Conservation (phyloP, 1,139 yeast genomes). For the Suhomyces guaymorum region DNA sequence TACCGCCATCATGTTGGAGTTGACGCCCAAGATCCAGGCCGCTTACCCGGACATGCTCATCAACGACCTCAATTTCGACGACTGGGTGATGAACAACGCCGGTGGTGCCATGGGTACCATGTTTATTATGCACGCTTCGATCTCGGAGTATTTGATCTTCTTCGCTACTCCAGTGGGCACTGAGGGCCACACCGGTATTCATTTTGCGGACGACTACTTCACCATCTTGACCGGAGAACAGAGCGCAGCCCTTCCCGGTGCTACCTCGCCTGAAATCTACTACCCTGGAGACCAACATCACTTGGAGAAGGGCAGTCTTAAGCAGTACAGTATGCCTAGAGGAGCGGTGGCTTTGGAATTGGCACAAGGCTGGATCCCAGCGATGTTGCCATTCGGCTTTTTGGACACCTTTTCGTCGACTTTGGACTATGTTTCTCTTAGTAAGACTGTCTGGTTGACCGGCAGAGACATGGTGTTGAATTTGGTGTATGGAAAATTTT, state of each 20-base stretch:
- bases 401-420: slow-evolving; percentile 79
- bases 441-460: slow-evolving; percentile 69
- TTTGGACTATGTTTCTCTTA: slow-evolving; percentile 68
- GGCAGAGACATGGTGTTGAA: slow-evolving; percentile 75
- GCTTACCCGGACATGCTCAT: slow-evolving; percentile 60
- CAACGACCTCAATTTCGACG: slow-evolving; percentile 68
- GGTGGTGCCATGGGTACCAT: slow-evolving; percentile 99
- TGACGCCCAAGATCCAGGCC: slow-evolving; percentile 59
- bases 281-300: slow-evolving; percentile 84
- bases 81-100: slow-evolving; percentile 96
- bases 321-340: slow-evolving; percentile 83
- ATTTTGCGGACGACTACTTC: slow-evolving; percentile 95
- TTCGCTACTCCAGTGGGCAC: slow-evolving; percentile 63
- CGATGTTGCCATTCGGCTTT: slow-evolving; percentile 96
- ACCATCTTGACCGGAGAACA: slow-evolving; percentile 83
- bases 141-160: slow-evolving; percentile 72
- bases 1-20: slow-evolving; percentile 58
- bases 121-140: slow-evolving; percentile 94
- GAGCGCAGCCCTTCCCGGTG: slow-evolving; percentile 65
- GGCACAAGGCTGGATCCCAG: slow-evolving; percentile 99
- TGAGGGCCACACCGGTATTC: slow-evolving; percentile 95
- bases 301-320: slow-evolving; percentile 66
- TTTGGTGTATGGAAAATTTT: slow-evolving; percentile 68
- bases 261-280: slow-evolving; percentile 64
- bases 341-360: slow-evolving; percentile 87